Conservation (phyloP, 208 protist genomes). For the Acanthamoeba triangularis region DNA sequence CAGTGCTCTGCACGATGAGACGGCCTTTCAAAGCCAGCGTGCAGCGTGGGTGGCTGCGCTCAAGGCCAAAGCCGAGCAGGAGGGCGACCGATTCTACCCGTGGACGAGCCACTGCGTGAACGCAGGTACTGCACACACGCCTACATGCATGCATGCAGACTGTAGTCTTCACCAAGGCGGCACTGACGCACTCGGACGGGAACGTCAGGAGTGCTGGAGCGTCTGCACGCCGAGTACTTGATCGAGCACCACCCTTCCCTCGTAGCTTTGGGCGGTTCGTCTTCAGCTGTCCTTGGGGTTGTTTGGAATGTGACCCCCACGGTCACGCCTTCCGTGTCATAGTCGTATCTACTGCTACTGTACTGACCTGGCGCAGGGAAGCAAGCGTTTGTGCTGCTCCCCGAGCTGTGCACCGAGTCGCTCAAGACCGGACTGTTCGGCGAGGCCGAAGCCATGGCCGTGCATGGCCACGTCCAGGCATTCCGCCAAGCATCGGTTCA, state of each 20-base stretch:
- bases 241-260: not conserved
- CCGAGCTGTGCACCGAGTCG: constrained; percentile 17
- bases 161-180: too few species aligned
- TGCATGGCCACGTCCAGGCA: not conserved
- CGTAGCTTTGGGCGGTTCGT: not conserved
- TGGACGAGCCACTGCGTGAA: not conserved
- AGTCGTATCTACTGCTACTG: too few species aligned
- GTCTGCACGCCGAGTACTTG: not conserved
- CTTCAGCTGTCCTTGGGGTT: not conserved
- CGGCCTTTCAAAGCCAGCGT: not conserved
- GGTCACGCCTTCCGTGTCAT: too few species aligned
- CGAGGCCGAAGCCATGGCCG: not conserved
- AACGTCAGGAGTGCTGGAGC: not conserved
- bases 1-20: not conserved
- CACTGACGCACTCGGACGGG: too few species aligned
- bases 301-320: too few species aligned
- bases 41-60: not conserved
- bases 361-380: not conserved
- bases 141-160: too few species aligned
- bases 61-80: not conserved
- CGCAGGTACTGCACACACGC: not conserved
- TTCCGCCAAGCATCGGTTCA: not conserved
- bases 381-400: not conserved
- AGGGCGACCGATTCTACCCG: constrained; percentile 1
- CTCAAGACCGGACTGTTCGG: constrained; percentile 16